These are phyloP conservation scores for Dryas alaskensis DNA, from an alignment of 306 rosid species.

Conservation along the genomic window DNA sequence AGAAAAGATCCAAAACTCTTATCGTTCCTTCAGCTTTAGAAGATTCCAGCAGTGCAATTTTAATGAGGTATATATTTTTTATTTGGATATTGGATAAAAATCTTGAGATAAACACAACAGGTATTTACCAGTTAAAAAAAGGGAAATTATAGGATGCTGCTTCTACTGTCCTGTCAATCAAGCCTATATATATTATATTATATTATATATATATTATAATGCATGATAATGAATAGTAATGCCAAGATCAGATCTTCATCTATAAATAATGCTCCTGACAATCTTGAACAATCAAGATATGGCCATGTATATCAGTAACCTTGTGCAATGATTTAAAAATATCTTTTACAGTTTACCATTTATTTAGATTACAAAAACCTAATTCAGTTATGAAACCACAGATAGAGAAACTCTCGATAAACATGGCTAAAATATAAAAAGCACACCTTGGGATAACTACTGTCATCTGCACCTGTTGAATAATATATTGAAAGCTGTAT, in stretches of 20 bases:
- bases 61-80: neutral
- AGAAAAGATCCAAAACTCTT: neutral
- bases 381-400: constrained; percentile 10
- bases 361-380: constrained; percentile 5
- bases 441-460: constrained; percentile 59
- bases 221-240: neutral
- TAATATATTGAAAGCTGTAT: constrained; percentile 72
- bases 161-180: neutral
- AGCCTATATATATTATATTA: neutral
- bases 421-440: constrained; percentile 4
- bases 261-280: no score
- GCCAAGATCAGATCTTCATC: neutral
- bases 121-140: neutral
- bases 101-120: neutral
- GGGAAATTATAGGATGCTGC: no score
- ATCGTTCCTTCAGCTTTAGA: neutral
- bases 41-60: neutral
- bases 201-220: neutral
- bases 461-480: constrained; percentile 78
- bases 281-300: neutral
- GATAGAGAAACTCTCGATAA: constrained; percentile 7
- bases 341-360: neutral
- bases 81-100: neutral
- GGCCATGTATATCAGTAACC: neutral
- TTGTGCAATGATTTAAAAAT: neutral